A percentile compares a stretch with the other conserved stretches of the same genome.
Evolutionary conservation across 1,139 yeast genomes (phyloP).

Genomic region (Yamadazyma atmosphaerica): DNA sequence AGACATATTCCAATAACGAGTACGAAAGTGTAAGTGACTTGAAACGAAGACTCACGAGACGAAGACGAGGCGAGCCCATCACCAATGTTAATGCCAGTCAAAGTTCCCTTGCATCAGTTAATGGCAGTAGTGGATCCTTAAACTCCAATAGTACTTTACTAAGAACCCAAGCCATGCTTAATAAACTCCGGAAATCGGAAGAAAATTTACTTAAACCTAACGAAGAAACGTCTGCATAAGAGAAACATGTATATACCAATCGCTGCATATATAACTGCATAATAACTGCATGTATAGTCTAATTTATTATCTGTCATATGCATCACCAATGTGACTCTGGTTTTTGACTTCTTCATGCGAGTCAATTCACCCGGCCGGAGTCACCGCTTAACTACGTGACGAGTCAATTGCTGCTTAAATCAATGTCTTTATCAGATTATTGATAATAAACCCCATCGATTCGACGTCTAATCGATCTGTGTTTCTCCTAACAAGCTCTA

Average conservation of each 20-base stretch:
- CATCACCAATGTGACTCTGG: no score
- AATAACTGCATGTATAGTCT: no score
- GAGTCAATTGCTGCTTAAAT: neutral
- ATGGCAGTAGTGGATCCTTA: constrained; percentile 14
- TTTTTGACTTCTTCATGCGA: no score
- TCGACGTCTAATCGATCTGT: no score
- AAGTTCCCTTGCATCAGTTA: neutral
- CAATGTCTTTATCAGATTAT: neutral
- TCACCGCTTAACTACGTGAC: neutral
- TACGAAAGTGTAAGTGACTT: constrained; percentile 44
- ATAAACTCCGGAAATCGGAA: constrained; percentile 25
- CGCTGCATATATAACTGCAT: neutral
- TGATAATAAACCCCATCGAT: neutral
- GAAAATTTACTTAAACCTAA: constrained; percentile 1
- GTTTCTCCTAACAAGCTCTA: neutral
- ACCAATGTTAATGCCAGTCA: constrained; percentile 10
- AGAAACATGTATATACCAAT: neutral
- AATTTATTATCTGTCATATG: no score
- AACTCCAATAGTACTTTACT: constrained; percentile 30
- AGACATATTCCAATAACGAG: constrained; percentile 17
- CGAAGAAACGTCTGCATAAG: constrained; percentile 3
- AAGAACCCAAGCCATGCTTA: constrained; percentile 46
- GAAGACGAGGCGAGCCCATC: constrained; percentile 25
- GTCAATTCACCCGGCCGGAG: neutral
- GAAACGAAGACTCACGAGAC: constrained; percentile 39